Evolutionary conservation across 352 stramenopile species (phyloP), one percentile per base, ranked within the genome.

Genomic region (Phytophthora cryptogea): DNA sequence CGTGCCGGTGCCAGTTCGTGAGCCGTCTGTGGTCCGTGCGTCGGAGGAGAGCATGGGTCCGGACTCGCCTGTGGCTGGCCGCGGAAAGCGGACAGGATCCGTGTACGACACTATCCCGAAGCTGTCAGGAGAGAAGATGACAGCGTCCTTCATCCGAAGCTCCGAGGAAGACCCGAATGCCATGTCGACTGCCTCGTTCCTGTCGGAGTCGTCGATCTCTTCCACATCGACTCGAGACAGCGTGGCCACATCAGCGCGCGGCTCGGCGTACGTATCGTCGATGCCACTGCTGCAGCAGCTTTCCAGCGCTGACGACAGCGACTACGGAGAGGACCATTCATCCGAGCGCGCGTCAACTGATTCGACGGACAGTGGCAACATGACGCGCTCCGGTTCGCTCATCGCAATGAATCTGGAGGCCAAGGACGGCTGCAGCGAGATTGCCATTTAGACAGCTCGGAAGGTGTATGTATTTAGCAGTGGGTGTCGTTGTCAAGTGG

Each of bases 401-500:
- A 81, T 81, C 47, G 66, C 61, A 9, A 40, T 78, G 14, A 70
- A 75, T 17, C 32, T 73, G 33, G 62, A 78, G 10, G 63, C 65
- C 14, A 74, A 74, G 55, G 59, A 63, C 41, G 59, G 58, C 27
- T 57, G 54, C 48, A 76, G 59, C 23, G 68, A 76, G 55, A 70
- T 76, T 41, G 68, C 68, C 54, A 76, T 76, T 53, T 76, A 73
- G 48, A 45, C 10, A 6, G n/a, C 2, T 7, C 2, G 1, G 20
- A 26, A 14, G 9, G 37, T 70, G 48, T 49, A 67, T 72, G 63
- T 70, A 63, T 70, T 76, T 63, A 72, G 62, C 61, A 59, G 57
- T 60, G 53, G 42, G 35, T 65, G 54, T 51, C 27, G 46, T 65
- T 44, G 55, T 61, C 57, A 57, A 43, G 41, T 39, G 7, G 37